Conservation (phyloP, 495 filamentous ascomycete genomes). For the Elaphomyces granulatus region DNA sequence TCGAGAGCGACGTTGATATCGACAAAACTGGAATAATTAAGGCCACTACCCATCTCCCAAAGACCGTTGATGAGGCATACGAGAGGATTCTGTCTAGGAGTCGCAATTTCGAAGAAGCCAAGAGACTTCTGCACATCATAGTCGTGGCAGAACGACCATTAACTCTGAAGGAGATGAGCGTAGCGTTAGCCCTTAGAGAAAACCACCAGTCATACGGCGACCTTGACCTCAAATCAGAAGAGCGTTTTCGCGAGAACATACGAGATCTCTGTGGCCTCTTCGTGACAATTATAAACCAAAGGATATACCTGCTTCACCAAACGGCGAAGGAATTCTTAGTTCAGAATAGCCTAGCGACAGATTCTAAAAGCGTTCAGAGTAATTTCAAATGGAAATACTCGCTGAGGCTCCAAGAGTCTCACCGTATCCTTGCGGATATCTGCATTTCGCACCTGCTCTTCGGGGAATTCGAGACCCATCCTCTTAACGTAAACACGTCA, state of each 20-base stretch:
- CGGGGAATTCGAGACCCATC: no score
- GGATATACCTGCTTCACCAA: constrained; percentile 24
- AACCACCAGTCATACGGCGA: no score
- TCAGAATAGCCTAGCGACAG: no score
- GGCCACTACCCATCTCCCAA: constrained; percentile 8
- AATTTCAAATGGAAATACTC: no score
- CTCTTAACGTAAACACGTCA: no score
- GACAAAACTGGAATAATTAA: no score
- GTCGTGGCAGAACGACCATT: constrained; percentile 21
- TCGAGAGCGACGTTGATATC: no score
- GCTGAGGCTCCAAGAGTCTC: no score
- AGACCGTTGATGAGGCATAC: constrained; percentile 15
- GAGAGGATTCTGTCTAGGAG: constrained; percentile 17
- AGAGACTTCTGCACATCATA: constrained; percentile 24
- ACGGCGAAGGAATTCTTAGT: constrained; percentile 20
- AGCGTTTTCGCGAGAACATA: constrained; percentile 12
- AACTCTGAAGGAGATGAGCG: constrained; percentile 20
- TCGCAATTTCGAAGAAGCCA: constrained; percentile 1
- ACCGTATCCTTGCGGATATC: no score
- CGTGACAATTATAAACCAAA: constrained; percentile 21
- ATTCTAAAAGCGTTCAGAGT: no score
- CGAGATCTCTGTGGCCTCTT: constrained; percentile 26
- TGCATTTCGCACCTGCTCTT: no score
- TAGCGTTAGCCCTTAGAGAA: no score
- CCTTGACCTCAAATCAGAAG: constrained; percentile 10